Evolutionary conservation across 768 basidiomycete species (phyloP), one percentile per base, ranked within the genome.

Genomic region (Suillus americanus): DNA sequence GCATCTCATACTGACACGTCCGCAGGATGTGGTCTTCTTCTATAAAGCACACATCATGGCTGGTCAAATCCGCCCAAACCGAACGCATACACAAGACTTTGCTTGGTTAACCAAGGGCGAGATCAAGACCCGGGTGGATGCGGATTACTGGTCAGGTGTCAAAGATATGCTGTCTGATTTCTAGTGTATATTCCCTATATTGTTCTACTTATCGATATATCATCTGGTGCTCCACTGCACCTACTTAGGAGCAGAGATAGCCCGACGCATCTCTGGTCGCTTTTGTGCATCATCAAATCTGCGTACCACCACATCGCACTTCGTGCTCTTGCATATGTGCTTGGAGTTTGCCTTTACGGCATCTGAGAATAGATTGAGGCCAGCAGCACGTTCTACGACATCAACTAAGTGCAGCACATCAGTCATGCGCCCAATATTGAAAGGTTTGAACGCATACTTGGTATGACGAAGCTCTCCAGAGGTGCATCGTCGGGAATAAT

Each of bases 41-140:
- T 92, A 92, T 81, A 97, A 97, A 74, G 93, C 87, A 23, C 95
- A 97, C 72, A 92, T 98, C 61, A 83, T 98, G 71, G 89, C 93
- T 2, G 97, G 97, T 20, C 92, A 95, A 75, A 90, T 89, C 38
- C 81, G 79, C 23, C 87, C 89, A 20, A 74, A 85, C 38, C 73
- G 80, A n/a, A 76, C 82, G 67, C 74, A 77, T 25, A 79, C 91
- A 65, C 79, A 81, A 59, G 92, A 92, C 70, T 96, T 92, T 78
- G 95, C 94, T 8, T 99, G 96, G 96, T 80, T 98, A 65, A 97
- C 94, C 59, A 94, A 95, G 77, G 84, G 94, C 73, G 97, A 99
- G 80, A 88, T 98, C 53, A 80, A 89, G 73, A 78, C 83, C 14
- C 83, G 83, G 61, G 87, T 95, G n/a, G 82, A 86, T 61, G 73